Base-by-base conservation (phyloP, 495 filamentous ascomycete genomes). In the Trichoderma asperelloides region DNA sequence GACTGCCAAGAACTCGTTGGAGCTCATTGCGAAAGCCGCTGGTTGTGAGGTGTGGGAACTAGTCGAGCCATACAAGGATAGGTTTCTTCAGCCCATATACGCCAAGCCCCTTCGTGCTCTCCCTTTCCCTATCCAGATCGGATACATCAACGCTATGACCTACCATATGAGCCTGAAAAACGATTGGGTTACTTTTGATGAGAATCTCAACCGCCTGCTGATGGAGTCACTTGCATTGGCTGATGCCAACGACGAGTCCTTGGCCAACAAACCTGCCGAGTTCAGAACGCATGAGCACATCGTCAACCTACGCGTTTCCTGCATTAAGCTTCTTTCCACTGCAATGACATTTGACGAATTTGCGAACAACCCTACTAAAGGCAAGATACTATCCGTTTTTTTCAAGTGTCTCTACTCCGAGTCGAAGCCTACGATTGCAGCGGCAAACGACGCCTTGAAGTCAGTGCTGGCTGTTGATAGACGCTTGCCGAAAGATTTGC, bases 391-490 rank as follows among this genome's bases (percentile, higher is more conserved):
- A 25, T 88, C 91, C 1, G 90, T 97, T 8, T 98, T 98, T 80
- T 99, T 99, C 85, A 97, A 96, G 71, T 96, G 90, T 21, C 81
- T 99, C 1, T 98, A 98, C 75, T 96, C 91, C 6, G 89, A 93
- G 70, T 93, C 92, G 21, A 85, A 88, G 15, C 91, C 94, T 62
- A 95, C 97, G 9, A 96, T 97, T 64, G 92, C 96, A 68, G 93
- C 96, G 37, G 96, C 96, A 2, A 96, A 97, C 72, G 87, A 88
- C 62, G 93, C 92, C 37, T 77, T 99, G 60, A 89, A 88, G 69
- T 88, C 88, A 41, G 93, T 99, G 12, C 83, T 99, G 3, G 86
- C 86, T 6, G 89, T 93, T 65, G 93, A 89, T 0, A 94, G 89
- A 70, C 98, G 98, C 74, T 78, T 99, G 43, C 95, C 96, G 0